A percentile compares a stretch with the other conserved stretches of the same genome.
phyloP scores from a whole-genome alignment of 2,329 filamentous ascomycete species.

The Claviceps digitariae region DNA sequence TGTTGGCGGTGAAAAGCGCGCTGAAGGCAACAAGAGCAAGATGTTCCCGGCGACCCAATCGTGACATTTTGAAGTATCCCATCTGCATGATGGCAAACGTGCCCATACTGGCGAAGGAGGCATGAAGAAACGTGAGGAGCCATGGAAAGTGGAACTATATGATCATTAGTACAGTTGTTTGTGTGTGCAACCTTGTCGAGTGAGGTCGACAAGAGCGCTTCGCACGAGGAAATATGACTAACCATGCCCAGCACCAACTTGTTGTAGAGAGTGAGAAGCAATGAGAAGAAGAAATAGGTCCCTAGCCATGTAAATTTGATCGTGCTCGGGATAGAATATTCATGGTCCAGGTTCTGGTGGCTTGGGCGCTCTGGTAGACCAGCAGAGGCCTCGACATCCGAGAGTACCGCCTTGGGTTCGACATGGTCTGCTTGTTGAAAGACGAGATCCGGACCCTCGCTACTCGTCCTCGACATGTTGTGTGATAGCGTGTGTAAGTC shows the following conservation, averaged over 20 bases:
- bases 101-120: constrained; percentile 42
- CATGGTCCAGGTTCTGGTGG: constrained; percentile 26
- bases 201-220: neutral
- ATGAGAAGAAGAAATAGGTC: constrained; percentile 36
- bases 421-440: constrained; percentile 19
- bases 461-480: constrained; percentile 20
- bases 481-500: neutral
- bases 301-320: constrained; percentile 37
- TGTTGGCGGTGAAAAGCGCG: constrained; percentile 48
- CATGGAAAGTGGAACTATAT: constrained; percentile 44
- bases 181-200: neutral
- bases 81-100: constrained; percentile 37
- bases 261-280: constrained; percentile 42
- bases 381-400: constrained; percentile 20
- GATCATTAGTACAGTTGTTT: neutral
- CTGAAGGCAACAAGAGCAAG: constrained; percentile 44
- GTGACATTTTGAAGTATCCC: constrained; percentile 39
- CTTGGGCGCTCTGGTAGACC: constrained; percentile 15
- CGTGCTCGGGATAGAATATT: constrained; percentile 30
- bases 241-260: constrained; percentile 41
- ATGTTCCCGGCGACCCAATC: constrained; percentile 38
- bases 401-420: constrained; percentile 15
- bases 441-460: constrained; percentile 18
- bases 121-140: constrained; percentile 45
- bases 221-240: constrained; percentile 10